These are phyloP conservation scores for Telopea speciosissima DNA, from an alignment of 177 flowering plant genomes.

Conservation along the genomic window DNA sequence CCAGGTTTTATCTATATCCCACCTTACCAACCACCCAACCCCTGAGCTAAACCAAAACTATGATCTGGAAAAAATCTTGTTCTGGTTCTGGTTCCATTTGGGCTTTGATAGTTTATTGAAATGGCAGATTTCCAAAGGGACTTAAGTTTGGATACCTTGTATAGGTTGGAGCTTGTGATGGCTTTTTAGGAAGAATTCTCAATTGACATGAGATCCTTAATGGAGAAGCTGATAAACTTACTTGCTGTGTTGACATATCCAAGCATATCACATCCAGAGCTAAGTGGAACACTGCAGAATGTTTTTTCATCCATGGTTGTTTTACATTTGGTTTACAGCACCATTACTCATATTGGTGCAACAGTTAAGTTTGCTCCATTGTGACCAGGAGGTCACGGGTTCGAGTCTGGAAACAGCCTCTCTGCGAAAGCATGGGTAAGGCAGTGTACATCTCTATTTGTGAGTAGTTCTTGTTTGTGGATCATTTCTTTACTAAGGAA, in stretches of 20 bases:
- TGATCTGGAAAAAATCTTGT: background rate
- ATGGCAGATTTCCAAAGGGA: conserved; percentile 73
- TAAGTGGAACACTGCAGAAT: conserved; percentile 24
- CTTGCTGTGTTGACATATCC: conserved; percentile 77
- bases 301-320: too few species aligned
- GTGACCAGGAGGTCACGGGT: too few species aligned
- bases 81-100: conserved; percentile 3
- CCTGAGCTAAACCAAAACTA: background rate
- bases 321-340: too few species aligned
- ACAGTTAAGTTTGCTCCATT: too few species aligned
- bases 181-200: conserved; percentile 80
- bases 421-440: too few species aligned
- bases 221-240: conserved; percentile 61
- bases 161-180: conserved; percentile 88
- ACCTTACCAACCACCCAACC: background rate
- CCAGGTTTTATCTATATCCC: background rate
- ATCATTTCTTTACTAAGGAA: background rate
- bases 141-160: conserved; percentile 67
- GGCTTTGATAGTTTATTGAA: conserved; percentile 54
- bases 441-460: too few species aligned
- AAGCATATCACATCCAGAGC: conserved; percentile 39
- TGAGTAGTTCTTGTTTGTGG: background rate
- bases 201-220: conserved; percentile 81
- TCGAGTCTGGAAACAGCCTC: too few species aligned
- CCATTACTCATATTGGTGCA: too few species aligned